phyloP scores from a whole-genome alignment of 345 rosid species.

The Pugionium dolabratum region DNA sequence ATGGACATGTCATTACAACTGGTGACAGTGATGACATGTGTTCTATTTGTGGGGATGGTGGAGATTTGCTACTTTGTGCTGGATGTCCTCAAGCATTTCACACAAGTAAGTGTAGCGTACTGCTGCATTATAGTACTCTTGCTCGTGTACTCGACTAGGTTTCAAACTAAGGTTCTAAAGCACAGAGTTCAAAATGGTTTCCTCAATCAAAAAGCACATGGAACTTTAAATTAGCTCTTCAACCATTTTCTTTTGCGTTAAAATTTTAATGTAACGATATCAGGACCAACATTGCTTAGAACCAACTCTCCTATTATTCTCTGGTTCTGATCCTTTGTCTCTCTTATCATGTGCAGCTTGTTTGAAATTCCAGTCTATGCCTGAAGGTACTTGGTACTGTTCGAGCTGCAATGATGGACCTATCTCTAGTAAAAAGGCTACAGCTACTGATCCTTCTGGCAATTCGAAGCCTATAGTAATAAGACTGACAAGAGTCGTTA shows the following conservation, averaged over 20 bases:
- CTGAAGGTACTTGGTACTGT: conserved; percentile 82
- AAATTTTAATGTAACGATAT: neutral
- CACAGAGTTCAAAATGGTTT: neutral
- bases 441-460: conserved; percentile 45
- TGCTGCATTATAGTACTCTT: neutral
- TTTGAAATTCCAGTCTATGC: conserved; percentile 59
- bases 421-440: conserved; percentile 46
- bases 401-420: conserved; percentile 62
- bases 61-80: conserved; percentile 69
- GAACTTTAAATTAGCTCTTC: neutral
- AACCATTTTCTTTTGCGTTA: conserved; percentile 3
- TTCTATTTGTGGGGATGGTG: conserved; percentile 83
- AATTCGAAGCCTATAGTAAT: conserved; percentile 55
- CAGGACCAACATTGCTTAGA: neutral
- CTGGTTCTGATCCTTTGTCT: conserved; percentile 26
- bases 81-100: conserved; percentile 93
- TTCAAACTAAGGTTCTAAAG: conserved; percentile 10
- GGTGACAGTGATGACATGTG: conserved; percentile 90
- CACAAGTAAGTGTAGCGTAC: conserved; percentile 50
- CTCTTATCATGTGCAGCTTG: conserved; percentile 67
- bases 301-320: neutral
- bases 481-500: conserved; percentile 65
- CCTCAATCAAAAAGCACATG: neutral
- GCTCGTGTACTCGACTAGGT: neutral
- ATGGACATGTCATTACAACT: conserved; percentile 69